Evolutionary conservation across 2,329 filamentous ascomycete genomes (phyloP).

Genomic region (Trichophyton equinum): DNA sequence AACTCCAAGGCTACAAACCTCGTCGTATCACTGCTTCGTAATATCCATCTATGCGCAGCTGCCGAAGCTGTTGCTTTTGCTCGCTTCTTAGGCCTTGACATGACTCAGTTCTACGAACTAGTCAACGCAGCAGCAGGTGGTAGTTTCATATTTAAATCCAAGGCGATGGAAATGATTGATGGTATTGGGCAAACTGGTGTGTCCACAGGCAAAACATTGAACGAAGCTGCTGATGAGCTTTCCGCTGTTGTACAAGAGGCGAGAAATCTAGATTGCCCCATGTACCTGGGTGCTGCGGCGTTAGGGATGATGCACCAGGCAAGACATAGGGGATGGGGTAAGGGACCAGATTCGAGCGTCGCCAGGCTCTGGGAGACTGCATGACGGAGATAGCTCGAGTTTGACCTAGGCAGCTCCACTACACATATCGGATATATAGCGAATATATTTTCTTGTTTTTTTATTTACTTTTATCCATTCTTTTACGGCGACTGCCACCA

Average conservation of each 20-base stretch:
- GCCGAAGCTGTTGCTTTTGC: conserved; percentile 39
- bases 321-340: conserved; percentile 22
- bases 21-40: conserved; percentile 32
- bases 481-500: no score
- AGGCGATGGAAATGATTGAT: conserved; percentile 27
- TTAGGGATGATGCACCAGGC: conserved; percentile 25
- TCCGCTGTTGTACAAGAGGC: conserved; percentile 33
- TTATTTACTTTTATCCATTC: no score
- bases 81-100: conserved; percentile 33
- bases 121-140: conserved; percentile 38
- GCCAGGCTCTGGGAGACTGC: not conserved
- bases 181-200: conserved; percentile 17
- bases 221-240: conserved; percentile 28
- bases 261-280: conserved; percentile 26
- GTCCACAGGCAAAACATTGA: conserved; percentile 25
- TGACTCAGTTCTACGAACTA: conserved; percentile 35
- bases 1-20: conserved; percentile 28
- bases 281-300: conserved; percentile 28
- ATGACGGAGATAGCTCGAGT: not conserved
- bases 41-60: conserved; percentile 39
- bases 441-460: no score
- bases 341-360: conserved; percentile 20
- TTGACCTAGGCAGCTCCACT: not conserved
- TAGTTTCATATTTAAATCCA: conserved; percentile 33
- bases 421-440: not conserved